Conservation (phyloP, 208 protist genomes). For the Tritrichomonas foetus region DNA sequence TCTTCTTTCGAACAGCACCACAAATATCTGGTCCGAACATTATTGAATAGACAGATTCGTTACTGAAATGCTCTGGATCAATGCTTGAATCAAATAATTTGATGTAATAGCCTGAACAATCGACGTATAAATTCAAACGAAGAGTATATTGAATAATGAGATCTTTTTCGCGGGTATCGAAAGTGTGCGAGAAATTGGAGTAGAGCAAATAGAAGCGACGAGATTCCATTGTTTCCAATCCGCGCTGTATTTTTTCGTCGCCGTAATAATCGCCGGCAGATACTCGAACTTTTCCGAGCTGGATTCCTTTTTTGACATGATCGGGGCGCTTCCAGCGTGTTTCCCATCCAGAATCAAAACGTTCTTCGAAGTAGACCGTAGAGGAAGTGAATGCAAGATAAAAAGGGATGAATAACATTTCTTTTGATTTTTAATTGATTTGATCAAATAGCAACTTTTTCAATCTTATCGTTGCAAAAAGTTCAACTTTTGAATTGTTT, state of each 20-base stretch:
- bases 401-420: too few relatives aligned
- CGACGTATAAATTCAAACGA: not conserved
- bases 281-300: not conserved
- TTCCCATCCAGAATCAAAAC: not conserved
- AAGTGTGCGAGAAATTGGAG: not conserved
- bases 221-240: not conserved
- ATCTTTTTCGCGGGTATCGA: constrained; percentile 9
- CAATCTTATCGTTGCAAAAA: too few relatives aligned
- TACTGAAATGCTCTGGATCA: not conserved
- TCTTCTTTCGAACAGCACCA: not conserved
- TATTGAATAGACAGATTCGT: not conserved
- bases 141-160: constrained; percentile 1
- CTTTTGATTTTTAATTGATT: too few relatives aligned
- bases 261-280: not conserved
- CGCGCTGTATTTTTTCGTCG: not conserved
- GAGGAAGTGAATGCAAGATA: not conserved
- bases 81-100: not conserved
- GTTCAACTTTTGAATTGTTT: too few relatives aligned
- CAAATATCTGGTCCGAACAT: constrained; percentile 40
- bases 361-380: not conserved
- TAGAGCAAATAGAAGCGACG: not conserved
- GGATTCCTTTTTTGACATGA: not conserved
- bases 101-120: not conserved
- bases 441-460: too few relatives aligned
- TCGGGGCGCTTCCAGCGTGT: not conserved